Conservation (phyloP, 805 yeast genomes). For the Candida michaelii region DNA sequence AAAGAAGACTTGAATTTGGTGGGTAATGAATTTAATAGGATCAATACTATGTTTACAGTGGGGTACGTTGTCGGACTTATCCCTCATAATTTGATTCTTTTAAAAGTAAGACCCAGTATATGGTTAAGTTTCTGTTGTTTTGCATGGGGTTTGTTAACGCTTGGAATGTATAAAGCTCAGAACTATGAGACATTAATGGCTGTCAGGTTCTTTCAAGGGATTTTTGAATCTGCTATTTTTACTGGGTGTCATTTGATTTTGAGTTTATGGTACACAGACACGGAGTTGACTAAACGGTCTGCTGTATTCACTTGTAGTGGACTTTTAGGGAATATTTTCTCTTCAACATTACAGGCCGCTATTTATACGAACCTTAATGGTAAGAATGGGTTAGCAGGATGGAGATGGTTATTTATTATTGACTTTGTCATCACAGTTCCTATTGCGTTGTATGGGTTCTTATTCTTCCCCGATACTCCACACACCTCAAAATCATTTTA, state of each 20-base stretch:
- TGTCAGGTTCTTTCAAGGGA: conserved; percentile 59
- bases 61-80: conserved; percentile 64
- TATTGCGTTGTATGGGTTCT: conserved; percentile 53
- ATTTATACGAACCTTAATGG: conserved; percentile 49
- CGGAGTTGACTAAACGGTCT: conserved; percentile 49
- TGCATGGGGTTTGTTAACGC: conserved; percentile 57
- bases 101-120: conserved; percentile 54
- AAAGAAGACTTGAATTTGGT: conserved; percentile 50
- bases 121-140: conserved; percentile 56
- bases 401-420: conserved; percentile 71
- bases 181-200: conserved; percentile 52
- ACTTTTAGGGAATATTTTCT: conserved; percentile 52
- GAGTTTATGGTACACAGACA: conserved; percentile 53
- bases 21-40: conserved; percentile 50
- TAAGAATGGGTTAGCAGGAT: conserved; percentile 52
- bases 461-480: conserved; percentile 61
- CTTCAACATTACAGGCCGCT: conserved; percentile 59
- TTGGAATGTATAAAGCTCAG: conserved; percentile 50
- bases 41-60: conserved; percentile 56
- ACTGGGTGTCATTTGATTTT: conserved; percentile 54
- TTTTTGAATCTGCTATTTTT: conserved; percentile 59
- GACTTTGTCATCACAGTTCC: conserved; percentile 61
- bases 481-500: conserved; percentile 35
- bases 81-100: conserved; percentile 56
- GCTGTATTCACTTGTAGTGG: conserved; percentile 59